Base-by-base conservation (phyloP, 1,139 yeast species). In the Geotrichum histeridarum region DNA sequence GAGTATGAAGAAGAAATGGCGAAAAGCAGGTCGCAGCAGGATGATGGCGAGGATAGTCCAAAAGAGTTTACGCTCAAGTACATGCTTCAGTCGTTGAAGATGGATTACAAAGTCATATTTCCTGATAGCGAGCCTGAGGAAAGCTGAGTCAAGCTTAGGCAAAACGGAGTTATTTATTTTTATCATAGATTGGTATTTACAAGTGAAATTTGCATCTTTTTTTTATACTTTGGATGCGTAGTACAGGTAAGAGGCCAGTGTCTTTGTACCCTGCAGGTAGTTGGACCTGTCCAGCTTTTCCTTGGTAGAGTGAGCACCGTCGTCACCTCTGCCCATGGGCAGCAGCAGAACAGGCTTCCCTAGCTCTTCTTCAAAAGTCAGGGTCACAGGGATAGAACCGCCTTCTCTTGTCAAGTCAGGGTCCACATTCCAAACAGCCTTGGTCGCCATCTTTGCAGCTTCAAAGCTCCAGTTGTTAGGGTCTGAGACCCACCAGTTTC, bases 261-360 rank as follows among this genome's bases (percentile, higher is more conserved):
- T 86, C 77, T 94, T 94, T 67, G 87, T 84, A 59, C 99, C 99
- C 68, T 88, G 86, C 62, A 93, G 83, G 73, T 88, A 94, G 77
- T 94, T 94, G 62, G 86, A 74, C 53, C 88, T 76, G 69, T 94
- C 87, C 67, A 94, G 76, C 76, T 94, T 94, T 74, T 94, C 99
- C 69, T 93, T 91, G 66, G 93, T 89, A 31, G 97, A 89, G 71
- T 94, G 99, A 48, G 99, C 99, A 63, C 99, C 99, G 67, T 94
- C 99, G 69, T 93, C 98, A 64, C 98, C 99, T 73, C 95, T 84
- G 62, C 99, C 99, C 87, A 93, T 88, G 61, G 99, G 99, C 64
- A 93, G 80, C 67, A 93, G 77, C 61, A 93, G 77, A 32, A 91
- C 98, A 61, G 84, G 84, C 42, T 94, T 86, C 64, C 86, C 84